phyloP scores from a whole-genome alignment of 306 rosid genomes.

The Corylus americana region DNA sequence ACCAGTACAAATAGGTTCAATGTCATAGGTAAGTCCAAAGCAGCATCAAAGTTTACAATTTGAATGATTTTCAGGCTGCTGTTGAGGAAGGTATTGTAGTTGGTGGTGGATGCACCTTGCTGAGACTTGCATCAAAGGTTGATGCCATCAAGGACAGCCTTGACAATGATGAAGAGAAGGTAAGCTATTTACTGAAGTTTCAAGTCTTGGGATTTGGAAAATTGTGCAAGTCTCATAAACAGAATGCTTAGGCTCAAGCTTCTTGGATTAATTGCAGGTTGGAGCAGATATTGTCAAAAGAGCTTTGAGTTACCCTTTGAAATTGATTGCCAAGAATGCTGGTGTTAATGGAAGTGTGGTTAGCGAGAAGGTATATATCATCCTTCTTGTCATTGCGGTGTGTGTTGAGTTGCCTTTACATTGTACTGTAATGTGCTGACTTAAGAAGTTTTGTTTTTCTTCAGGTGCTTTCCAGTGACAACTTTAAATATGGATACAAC shows the following conservation, averaged over 20 bases:
- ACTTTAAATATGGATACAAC: conserved; percentile 72
- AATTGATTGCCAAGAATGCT: conserved; percentile 94
- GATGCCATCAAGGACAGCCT: conserved; percentile 79
- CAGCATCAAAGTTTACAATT: not conserved
- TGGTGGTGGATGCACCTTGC: conserved; percentile 96
- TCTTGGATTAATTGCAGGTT: conserved; percentile 50
- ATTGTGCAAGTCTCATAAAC: not conserved
- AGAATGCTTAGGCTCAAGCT: conserved; percentile 3
- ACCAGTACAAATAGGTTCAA: not conserved
- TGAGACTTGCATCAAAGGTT: conserved; percentile 95
- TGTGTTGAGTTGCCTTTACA: not conserved
- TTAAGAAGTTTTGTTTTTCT: not conserved
- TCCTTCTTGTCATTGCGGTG: not conserved
- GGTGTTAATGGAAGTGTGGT: conserved; percentile 99
- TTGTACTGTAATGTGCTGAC: conserved; percentile 20
- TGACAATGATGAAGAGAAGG: conserved; percentile 93
- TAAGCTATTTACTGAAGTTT: conserved; percentile 24
- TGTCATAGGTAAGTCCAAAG: not conserved
- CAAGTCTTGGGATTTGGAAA: not conserved
- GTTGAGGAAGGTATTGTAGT: conserved; percentile 99
- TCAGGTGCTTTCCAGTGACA: conserved; percentile 86
- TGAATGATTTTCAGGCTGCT: conserved; percentile 69
- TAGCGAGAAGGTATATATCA: conserved; percentile 80
- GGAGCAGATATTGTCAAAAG: conserved; percentile 97
- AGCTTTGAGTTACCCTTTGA: conserved; percentile 90